These are phyloP conservation scores for Jacaranda copaia DNA, from an alignment of 257 asterid genomes.

Conservation along the genomic window DNA sequence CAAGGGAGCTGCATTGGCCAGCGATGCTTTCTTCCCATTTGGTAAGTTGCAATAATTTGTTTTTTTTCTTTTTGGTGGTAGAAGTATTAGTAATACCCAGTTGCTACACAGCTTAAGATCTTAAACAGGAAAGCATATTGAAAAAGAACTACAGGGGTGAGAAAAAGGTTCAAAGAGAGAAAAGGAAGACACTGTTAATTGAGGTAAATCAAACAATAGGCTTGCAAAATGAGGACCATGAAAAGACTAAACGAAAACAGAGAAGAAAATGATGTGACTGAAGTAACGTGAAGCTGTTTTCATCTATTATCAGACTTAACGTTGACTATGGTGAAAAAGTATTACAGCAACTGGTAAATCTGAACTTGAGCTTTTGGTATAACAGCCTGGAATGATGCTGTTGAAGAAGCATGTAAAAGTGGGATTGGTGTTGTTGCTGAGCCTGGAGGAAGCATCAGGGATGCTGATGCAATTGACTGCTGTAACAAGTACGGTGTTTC, in stretches of 20 bases:
- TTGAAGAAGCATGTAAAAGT: constrained; percentile 93
- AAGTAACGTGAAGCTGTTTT: no score
- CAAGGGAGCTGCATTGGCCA: constrained; percentile 96
- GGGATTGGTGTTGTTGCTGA: constrained; percentile 82
- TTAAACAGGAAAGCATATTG: not conserved
- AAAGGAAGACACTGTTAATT: not conserved
- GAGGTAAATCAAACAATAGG: not conserved
- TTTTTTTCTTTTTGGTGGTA: not conserved
- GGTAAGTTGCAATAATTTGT: constrained; percentile 51
- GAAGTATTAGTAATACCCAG: not conserved
- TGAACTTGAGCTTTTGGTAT: constrained; percentile 5
- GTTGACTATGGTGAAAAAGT: not conserved
- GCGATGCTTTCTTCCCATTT: constrained; percentile 97
- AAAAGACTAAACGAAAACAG: not conserved
- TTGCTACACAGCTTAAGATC: not conserved
- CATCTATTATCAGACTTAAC: no score
- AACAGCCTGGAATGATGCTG: constrained; percentile 97
- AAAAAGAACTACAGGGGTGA: not conserved
- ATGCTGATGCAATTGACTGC: constrained; percentile 83
- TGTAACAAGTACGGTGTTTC: constrained; percentile 88
- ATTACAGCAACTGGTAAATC: not conserved
- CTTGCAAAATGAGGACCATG: not conserved
- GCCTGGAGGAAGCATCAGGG: constrained; percentile 96
- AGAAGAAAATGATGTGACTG: no score
- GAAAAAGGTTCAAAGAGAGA: no score